Percentiles rank a stretch among this genome's conserved stretches.
phyloP scores from a whole-genome alignment of 2,329 filamentous ascomycete species.

The Monilinia vaccinii-corymbosi region DNA sequence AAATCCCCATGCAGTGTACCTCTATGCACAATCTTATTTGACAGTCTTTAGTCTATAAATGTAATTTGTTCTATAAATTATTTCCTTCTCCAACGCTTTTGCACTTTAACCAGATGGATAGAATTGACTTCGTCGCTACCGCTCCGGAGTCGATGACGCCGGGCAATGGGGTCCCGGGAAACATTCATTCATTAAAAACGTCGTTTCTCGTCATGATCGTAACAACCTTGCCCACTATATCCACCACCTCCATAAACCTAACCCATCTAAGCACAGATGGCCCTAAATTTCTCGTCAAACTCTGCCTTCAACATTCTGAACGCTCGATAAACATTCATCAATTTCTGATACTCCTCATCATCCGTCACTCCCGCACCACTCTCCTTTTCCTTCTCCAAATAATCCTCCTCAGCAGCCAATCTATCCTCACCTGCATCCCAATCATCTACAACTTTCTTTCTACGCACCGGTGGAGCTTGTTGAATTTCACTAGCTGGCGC shows the following conservation, averaged over 20 bases:
- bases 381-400: constrained; percentile 27
- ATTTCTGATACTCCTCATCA: constrained; percentile 35
- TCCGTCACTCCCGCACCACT: constrained; percentile 27
- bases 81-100: not conserved
- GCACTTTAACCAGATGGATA: not conserved
- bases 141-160: too few relatives aligned
- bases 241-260: not conserved
- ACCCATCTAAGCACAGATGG: constrained; percentile 24
- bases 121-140: too few relatives aligned
- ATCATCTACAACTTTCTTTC: constrained; percentile 38
- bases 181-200: not conserved
- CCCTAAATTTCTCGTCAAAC: constrained; percentile 53
- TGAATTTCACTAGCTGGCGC: constrained; percentile 6
- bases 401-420: constrained; percentile 32
- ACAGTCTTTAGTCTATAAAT: not conserved
- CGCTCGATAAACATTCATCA: constrained; percentile 49
- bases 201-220: not conserved
- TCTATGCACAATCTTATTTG: too few relatives aligned
- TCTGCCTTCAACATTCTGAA: constrained; percentile 48
- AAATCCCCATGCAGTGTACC: not conserved
- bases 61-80: not conserved
- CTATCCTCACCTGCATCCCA: constrained; percentile 37
- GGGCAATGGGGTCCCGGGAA: too few relatives aligned
- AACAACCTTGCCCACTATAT: not conserved
- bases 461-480: constrained; percentile 12